Conservation (phyloP, 2,329 filamentous ascomycete species). For the Cercospora sp. region DNA sequence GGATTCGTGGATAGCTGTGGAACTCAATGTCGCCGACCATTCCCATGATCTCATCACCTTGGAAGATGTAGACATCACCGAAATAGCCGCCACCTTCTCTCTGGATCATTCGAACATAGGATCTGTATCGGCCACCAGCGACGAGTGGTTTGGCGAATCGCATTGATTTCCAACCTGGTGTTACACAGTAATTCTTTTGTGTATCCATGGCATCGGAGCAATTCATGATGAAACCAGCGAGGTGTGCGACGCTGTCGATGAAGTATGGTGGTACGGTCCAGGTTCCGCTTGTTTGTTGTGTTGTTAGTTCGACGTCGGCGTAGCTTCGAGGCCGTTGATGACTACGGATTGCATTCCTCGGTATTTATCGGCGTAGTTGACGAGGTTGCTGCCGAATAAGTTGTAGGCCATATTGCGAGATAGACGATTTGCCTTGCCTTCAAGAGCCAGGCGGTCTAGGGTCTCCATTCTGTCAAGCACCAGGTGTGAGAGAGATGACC, state of each 20-base stretch:
- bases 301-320: slow-evolving; percentile 27
- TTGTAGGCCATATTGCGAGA: slow-evolving; percentile 38
- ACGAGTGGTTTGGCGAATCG: slow-evolving; percentile 36
- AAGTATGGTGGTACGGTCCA: slow-evolving; percentile 33
- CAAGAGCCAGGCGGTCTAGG: slow-evolving; percentile 31
- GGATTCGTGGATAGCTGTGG: slow-evolving; percentile 64
- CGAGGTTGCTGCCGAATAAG: slow-evolving; percentile 20
- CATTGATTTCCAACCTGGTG: slow-evolving; percentile 38
- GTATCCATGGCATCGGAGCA: slow-evolving; percentile 27
- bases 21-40: slow-evolving; percentile 51
- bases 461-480: slow-evolving; percentile 34
- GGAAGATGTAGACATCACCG: slow-evolving; percentile 32
- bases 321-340: slow-evolving; percentile 40
- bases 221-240: background rate
- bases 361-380: slow-evolving; percentile 24
- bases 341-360: slow-evolving; percentile 20
- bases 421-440: slow-evolving; percentile 35
- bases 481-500: slow-evolving; percentile 33
- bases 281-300: slow-evolving; percentile 13
- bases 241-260: slow-evolving; percentile 38
- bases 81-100: slow-evolving; percentile 33
- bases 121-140: slow-evolving; percentile 37
- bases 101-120: slow-evolving; percentile 35
- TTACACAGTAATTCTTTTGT: slow-evolving; percentile 40
- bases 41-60: slow-evolving; percentile 24